Base-by-base conservation (phyloP, 2,329 filamentous ascomycete genomes). In the Talaromyces sp. region DNA sequence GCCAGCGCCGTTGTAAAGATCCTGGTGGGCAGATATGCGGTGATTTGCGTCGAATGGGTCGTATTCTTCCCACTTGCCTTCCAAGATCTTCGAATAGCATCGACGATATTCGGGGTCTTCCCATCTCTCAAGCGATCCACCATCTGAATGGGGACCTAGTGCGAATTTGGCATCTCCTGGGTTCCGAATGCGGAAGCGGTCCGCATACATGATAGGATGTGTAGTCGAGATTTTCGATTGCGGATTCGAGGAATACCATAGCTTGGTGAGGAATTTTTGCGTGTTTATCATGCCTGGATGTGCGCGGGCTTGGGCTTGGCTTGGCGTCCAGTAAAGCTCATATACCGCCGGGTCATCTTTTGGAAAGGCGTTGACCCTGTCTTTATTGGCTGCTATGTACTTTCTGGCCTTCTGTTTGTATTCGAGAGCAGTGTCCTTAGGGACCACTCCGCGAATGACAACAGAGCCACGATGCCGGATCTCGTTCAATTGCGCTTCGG, bases 1-100 rank as follows among this genome's bases (percentile, higher is more conserved):
- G 0, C 93, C 93, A 0, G 92, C 84, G 0, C 93, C 92, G 60
- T 91, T 84, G 74, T 97, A 95, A 39, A 93, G 79, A 75, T 97
- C 89, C 66, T 86, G 88, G 2, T 87, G 84, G 3, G 90, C 91
- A 0, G 80, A 77, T 0, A 94, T 82, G 3, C 93, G 85, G 7
- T 85, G 84, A 68, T 85, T 87, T 0, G 88, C 88, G 71, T 97
- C 92, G 86, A 90, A 97, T 0, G 92, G 87, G 72, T 97, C 91
- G 72, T 92, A 93, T 2, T 83, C 76, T 68, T 96, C 91, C 92
- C 93, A 97, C 0, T 82, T 77, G 0, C 93, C 94, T 22, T 85
- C 77, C 64, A 92, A 89, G 9, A 97, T 84, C 22, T 83, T 78
- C 66, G 90, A 85, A 76, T 96, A 97, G 2, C 93, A 90, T 2